A percentile compares a stretch with the other conserved stretches of the same genome.
Conservation (phyloP, 305 asterid genomes). For the Salvia sclarea region DNA sequence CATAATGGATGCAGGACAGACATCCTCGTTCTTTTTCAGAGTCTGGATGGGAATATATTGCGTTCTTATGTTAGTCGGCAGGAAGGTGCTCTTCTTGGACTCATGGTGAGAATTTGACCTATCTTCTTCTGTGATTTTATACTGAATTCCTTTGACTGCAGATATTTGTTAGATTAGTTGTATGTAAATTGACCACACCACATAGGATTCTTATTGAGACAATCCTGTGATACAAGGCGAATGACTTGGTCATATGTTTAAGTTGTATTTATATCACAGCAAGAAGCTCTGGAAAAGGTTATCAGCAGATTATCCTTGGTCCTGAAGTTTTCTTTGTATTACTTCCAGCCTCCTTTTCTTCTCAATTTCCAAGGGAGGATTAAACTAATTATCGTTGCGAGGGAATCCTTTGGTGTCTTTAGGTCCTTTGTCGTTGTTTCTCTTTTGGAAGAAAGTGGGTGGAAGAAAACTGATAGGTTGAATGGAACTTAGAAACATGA, state of each 20-base stretch:
- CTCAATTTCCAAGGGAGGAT: not conserved
- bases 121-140: constrained; percentile 22
- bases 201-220: constrained; percentile 12
- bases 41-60: constrained; percentile 80
- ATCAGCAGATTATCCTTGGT: not conserved
- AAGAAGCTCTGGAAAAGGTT: not conserved
- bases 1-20: constrained; percentile 89
- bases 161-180: constrained; percentile 2
- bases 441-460: not conserved
- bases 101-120: constrained; percentile 63
- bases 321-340: not conserved
- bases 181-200: not conserved
- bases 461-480: not conserved
- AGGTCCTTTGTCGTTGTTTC: not conserved
- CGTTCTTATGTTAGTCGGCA: constrained; percentile 73
- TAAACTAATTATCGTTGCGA: not conserved
- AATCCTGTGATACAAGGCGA: not conserved
- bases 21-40: constrained; percentile 83
- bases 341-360: constrained; percentile 1
- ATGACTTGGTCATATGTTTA: constrained; percentile 4
- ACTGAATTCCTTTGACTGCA: constrained; percentile 16
- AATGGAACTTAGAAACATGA: not conserved
- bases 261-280: not conserved
- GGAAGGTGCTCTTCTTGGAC: constrained; percentile 83
- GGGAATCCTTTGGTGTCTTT: not conserved